phyloP scores from a whole-genome alignment of 2,329 filamentous ascomycete genomes.

The Sphaerulina musiva region DNA sequence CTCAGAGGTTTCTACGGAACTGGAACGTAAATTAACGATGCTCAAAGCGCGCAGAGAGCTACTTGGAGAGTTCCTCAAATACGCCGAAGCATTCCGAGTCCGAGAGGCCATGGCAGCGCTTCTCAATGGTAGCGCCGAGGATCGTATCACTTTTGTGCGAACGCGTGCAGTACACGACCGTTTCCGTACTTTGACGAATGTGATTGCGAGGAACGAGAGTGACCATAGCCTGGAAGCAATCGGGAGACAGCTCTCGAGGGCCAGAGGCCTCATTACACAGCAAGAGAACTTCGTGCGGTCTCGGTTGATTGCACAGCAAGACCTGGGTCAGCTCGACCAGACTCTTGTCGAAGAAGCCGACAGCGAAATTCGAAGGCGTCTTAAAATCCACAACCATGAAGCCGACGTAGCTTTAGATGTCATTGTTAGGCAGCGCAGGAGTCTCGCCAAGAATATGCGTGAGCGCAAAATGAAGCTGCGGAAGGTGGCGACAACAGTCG shows the following conservation, averaged over 20 bases:
- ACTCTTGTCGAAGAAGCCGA: background rate
- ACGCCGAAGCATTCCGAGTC: background rate
- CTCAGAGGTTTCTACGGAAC: background rate
- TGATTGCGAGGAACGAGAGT: background rate
- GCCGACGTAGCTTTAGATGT: background rate
- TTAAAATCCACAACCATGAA: background rate
- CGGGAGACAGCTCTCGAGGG: background rate
- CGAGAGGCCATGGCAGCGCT: slow-evolving; percentile 9
- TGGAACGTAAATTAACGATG: background rate
- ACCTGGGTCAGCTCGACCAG: slow-evolving; percentile 2
- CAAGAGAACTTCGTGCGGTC: background rate
- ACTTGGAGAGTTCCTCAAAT: background rate
- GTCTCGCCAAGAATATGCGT: background rate
- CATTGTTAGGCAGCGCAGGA: background rate
- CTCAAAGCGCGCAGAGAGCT: background rate
- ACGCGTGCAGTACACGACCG: background rate
- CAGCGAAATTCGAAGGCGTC: background rate
- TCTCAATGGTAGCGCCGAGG: background rate
- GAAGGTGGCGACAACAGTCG: background rate
- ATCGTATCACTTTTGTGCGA: slow-evolving; percentile 2
- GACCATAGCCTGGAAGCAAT: background rate
- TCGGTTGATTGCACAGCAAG: slow-evolving; percentile 1
- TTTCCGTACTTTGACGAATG: background rate
- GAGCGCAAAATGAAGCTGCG: background rate
- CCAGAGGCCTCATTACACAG: background rate